These are phyloP conservation scores for Candida pini DNA, from an alignment of 805 yeast species.

Conservation along the genomic window DNA sequence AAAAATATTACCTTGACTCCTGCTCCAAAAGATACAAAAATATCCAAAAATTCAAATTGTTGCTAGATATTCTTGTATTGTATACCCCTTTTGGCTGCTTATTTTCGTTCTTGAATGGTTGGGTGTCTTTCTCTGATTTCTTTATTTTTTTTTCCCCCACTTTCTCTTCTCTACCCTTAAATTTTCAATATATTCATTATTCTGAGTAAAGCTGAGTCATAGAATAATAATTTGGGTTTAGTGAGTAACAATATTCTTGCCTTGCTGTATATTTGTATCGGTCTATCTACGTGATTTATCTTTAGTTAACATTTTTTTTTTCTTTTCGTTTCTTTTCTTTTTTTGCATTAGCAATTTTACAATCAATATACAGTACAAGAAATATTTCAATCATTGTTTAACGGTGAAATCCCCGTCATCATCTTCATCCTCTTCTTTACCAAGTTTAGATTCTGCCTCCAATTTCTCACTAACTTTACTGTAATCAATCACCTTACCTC, in stretches of 20 bases:
- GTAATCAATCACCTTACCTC: conserved; percentile 85
- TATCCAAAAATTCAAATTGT: conserved; percentile 56
- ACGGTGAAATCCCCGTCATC: conserved; percentile 41
- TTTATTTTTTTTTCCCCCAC: not conserved
- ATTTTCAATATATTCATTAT: no score
- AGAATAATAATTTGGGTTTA: no score
- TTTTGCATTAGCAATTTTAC: not conserved
- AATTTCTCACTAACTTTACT: conserved; percentile 72
- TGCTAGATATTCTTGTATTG: conserved; percentile 39
- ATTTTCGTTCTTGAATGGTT: not conserved
- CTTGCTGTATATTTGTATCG: not conserved
- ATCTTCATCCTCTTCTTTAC: conserved; percentile 42
- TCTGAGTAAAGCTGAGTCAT: no score
- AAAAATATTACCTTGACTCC: conserved; percentile 92
- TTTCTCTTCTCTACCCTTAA: not conserved
- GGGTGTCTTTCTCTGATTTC: not conserved
- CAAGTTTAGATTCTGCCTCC: conserved; percentile 42
- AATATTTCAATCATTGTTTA: not conserved
- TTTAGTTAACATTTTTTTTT: not conserved
- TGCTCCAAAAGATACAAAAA: conserved; percentile 75
- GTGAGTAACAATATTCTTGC: no score
- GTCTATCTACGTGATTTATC: not conserved
- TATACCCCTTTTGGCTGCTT: not conserved
- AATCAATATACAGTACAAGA: not conserved
- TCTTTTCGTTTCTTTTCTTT: not conserved